Conservation (phyloP, 108 stramenopile genomes). For the Aureococcus anophagefferens region DNA sequence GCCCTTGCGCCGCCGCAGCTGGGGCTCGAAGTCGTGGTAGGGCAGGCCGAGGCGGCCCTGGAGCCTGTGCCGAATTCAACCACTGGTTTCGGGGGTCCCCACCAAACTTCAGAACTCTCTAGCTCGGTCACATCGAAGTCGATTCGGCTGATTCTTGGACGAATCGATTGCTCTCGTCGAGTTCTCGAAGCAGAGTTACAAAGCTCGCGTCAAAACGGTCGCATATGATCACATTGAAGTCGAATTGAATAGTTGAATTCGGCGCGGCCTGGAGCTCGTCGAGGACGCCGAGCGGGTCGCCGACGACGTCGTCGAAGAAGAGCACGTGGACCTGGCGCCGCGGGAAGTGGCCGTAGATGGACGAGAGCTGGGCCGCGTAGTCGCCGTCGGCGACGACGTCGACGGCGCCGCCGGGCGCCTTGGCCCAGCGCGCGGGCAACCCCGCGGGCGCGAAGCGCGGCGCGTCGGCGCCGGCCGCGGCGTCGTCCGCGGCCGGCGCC, state of each 20-base stretch:
- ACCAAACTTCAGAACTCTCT: no score
- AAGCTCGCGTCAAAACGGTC: no score
- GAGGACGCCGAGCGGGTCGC: neutral
- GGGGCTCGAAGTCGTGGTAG: neutral
- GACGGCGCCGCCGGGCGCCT: no score
- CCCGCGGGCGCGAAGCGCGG: neutral
- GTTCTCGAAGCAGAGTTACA: no score
- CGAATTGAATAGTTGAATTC: no score
- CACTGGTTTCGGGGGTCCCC: no score
- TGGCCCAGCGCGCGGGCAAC: no score
- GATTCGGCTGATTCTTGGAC: no score
- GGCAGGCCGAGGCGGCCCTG: neutral
- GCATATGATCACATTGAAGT: no score
- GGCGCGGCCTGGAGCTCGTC: neutral
- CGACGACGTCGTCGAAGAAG: neutral
- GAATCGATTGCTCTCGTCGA: no score
- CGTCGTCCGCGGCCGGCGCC: neutral
- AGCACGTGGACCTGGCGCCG: neutral
- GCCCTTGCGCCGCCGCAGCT: neutral
- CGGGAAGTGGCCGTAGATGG: neutral
- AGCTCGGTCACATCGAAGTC: no score
- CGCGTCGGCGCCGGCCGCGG: neutral
- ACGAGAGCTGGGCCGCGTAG: neutral
- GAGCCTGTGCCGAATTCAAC: no score
- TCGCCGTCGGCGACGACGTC: neutral